phyloP scores from a whole-genome alignment of 257 asterid genomes.

The Fraxinus cuspidata region DNA sequence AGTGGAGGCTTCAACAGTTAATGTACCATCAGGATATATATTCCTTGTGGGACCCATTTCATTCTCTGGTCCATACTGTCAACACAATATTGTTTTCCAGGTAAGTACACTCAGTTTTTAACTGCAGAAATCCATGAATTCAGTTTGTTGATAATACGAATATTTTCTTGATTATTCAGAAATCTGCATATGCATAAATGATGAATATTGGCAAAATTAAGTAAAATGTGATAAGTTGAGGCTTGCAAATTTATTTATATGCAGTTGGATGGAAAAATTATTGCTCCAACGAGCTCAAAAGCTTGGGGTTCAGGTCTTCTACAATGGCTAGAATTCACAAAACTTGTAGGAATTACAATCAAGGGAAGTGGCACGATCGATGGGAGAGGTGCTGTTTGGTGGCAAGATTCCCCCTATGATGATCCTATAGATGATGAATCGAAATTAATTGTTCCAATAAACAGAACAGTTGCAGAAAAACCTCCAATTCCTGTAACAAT shows the following conservation, averaged over 20 bases:
- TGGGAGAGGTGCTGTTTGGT: conserved; percentile 17
- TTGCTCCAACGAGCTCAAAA: conserved; percentile 19
- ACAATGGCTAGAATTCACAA: conserved; percentile 15
- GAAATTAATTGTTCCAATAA: conserved; percentile 16
- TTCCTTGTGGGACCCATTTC: conserved; percentile 92
- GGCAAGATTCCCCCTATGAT: conserved; percentile 15
- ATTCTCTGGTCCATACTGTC: conserved; percentile 92
- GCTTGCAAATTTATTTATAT: background rate
- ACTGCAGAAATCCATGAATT: background rate
- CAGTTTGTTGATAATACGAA: background rate
- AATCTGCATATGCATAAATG: background rate
- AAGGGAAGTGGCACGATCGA: conserved; percentile 13
- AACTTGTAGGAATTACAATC: conserved; percentile 20
- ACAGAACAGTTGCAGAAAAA: conserved; percentile 2
- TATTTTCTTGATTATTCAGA: background rate
- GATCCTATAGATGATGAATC: conserved; percentile 23
- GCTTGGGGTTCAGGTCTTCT: conserved; percentile 23
- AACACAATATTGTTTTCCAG: conserved; percentile 87
- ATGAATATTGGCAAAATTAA: background rate
- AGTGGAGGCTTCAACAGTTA: conserved; percentile 59
- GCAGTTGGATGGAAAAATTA: conserved; percentile 17
- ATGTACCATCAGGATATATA: conserved; percentile 60
- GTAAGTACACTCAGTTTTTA: conserved; percentile 31
- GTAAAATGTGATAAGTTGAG: background rate
- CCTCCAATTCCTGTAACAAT: conserved; percentile 13